Conservation (phyloP, 2,329 filamentous ascomycete genomes). For the Xylaria sp. region DNA sequence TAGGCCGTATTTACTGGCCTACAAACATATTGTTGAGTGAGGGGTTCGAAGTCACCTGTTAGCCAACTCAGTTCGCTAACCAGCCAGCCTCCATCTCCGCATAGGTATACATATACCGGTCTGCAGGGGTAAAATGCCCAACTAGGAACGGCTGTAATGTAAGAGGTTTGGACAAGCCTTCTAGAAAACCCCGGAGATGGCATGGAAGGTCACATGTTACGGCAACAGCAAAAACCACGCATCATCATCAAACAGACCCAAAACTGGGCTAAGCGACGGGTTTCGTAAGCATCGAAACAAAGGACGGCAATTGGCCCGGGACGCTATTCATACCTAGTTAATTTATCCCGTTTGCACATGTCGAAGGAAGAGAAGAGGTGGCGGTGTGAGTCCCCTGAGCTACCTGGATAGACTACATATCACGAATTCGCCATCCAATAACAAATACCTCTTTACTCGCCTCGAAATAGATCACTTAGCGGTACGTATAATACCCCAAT, state of each 20-base stretch:
- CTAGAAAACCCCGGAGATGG: neutral
- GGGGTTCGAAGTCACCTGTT: neutral
- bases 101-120: neutral
- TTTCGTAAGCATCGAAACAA: neutral
- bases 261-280: neutral
- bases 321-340: neutral
- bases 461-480: neutral
- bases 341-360: neutral
- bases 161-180: neutral
- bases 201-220: neutral
- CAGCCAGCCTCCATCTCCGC: too few species aligned
- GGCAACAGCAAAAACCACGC: slow-evolving; percentile 1
- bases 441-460: neutral
- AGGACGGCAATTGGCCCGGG: neutral
- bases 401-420: neutral
- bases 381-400: neutral
- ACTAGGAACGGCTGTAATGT: too few species aligned
- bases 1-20: neutral
- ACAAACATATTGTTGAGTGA: neutral
- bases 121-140: neutral
- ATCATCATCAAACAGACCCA: neutral
- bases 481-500: neutral
- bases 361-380: neutral
- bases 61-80: slow-evolving; percentile 1
- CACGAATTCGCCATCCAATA: slow-evolving; percentile 2